These are phyloP conservation scores for Arabidopsis lyrata DNA, from an alignment of 441 rosid genomes.

Conservation along the genomic window DNA sequence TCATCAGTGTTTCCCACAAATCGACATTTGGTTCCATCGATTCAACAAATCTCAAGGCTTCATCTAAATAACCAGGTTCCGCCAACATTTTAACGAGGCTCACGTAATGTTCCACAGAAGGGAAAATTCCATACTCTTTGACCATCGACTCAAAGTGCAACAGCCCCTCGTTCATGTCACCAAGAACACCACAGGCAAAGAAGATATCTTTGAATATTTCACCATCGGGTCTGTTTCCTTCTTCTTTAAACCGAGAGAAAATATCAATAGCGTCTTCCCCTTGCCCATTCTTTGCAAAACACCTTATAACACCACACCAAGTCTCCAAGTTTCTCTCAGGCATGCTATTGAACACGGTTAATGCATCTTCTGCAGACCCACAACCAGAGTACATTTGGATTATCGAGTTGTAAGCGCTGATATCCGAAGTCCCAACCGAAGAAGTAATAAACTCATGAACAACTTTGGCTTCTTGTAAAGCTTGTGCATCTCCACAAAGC, in stretches of 20 bases:
- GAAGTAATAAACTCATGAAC: constrained; percentile 56
- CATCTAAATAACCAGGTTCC: constrained; percentile 66
- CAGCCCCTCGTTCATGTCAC: constrained; percentile 75
- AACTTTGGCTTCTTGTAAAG: constrained; percentile 63
- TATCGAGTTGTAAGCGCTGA: constrained; percentile 54
- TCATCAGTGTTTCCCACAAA: constrained; percentile 79
- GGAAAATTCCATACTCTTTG: constrained; percentile 61
- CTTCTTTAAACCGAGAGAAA: constrained; percentile 65
- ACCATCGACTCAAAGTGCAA: constrained; percentile 76
- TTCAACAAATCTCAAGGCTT: constrained; percentile 76
- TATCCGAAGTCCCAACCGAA: constrained; percentile 48
- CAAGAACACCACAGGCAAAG: constrained; percentile 65
- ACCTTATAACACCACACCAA: constrained; percentile 72
- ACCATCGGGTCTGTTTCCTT: constrained; percentile 66
- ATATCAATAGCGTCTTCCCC: constrained; percentile 82
- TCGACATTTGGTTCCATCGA: constrained; percentile 57
- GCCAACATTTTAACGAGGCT: constrained; percentile 74
- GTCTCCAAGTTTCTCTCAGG: constrained; percentile 54
- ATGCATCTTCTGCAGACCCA: constrained; percentile 59
- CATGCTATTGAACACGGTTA: constrained; percentile 59
- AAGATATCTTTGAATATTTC: constrained; percentile 64
- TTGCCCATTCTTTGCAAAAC: constrained; percentile 67
- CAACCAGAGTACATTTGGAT: constrained; percentile 74
- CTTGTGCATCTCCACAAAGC: constrained; percentile 66
- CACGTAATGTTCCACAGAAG: constrained; percentile 65